Percentiles rank a stretch among this genome's conserved stretches.
Conservation (phyloP, 1,284 basidiomycete species). For the Macrocystidia cucumis region DNA sequence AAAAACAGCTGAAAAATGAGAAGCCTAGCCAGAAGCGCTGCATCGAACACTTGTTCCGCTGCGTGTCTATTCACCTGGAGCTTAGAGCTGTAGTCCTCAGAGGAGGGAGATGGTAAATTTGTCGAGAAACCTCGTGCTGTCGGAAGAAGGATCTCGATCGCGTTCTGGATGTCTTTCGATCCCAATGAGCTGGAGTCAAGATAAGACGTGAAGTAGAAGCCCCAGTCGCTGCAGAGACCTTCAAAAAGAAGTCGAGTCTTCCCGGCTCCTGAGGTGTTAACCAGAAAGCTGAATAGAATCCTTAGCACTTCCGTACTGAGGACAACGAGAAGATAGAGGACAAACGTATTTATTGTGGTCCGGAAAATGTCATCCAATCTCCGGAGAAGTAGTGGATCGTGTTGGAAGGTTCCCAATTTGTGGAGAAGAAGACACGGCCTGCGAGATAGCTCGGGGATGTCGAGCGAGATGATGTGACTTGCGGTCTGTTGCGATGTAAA, state of each 20-base stretch:
- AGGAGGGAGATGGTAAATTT: conserved; percentile 19
- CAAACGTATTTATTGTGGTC: conserved; percentile 31
- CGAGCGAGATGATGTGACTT: conserved; percentile 17
- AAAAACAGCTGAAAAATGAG: conserved; percentile 27
- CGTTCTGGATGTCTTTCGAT: conserved; percentile 29
- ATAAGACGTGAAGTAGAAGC: conserved; percentile 33
- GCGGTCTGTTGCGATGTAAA: conserved; percentile 5
- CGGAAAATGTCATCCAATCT: conserved; percentile 30
- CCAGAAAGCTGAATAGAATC: conserved; percentile 24
- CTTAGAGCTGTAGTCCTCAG: conserved; percentile 19
- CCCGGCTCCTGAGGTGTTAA: conserved; percentile 35
- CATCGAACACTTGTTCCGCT: conserved; percentile 24
- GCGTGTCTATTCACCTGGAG: conserved; percentile 26
- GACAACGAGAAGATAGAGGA: conserved; percentile 5
- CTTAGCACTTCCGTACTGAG: no score
- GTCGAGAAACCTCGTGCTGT: conserved; percentile 21
- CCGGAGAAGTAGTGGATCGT: conserved; percentile 18
- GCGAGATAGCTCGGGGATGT: conserved; percentile 25
- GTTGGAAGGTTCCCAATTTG: conserved; percentile 25
- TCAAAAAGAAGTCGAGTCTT: conserved; percentile 35
- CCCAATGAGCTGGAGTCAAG: conserved; percentile 31
- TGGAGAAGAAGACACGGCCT: conserved; percentile 31
- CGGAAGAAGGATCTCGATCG: conserved; percentile 24
- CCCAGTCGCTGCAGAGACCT: conserved; percentile 34
- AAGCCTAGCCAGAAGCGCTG: conserved; percentile 27